Evolutionary conservation across 805 yeast species (phyloP), one percentile per base, ranked within the genome.

Genomic region (Candida suzukii): DNA sequence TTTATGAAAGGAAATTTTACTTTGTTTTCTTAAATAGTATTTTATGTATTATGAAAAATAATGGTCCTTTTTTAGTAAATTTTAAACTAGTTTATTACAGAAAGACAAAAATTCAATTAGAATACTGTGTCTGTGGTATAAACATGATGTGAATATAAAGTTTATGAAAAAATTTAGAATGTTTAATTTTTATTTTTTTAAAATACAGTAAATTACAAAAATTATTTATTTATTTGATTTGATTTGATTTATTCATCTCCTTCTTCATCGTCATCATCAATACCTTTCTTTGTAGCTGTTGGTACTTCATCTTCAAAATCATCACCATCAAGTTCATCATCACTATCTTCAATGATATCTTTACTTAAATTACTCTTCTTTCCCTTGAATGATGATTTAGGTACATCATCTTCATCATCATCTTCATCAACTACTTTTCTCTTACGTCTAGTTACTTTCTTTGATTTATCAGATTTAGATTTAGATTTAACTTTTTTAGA

Each of bases 331-430:
- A 47, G 11, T 16, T 56, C 61, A 17, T 57, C 60, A 37, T 60
- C 65, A 46, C 62, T 56, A 22, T 57, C 63, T 14, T 51, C 61
- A 34, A 58, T 53, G n/a, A 44, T 41, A 32, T 58, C 63, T 12
- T 56, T 56, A 3, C 60, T 54, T 17, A 56, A 38, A 2, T 24
- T 41, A 27, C 54, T 49, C 22, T 41, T 51, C 41, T 51, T 53
- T 26, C 54, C 60, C n/a, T n/a, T 34, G 46, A 36, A 17, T 27
- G 19, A 27, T 22, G 38, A 17, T 20, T 13, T 36, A n/a, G 17
- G 10, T 18, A 4, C 7, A 25, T 9, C 16, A 2, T 19, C 34
- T 12, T 9, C 33, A 22, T 17, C 43, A 10, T 35, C 43, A 13
- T 41, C 43, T n/a, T 36, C 37, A 12, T 40, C 43, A 18, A 26